Base-by-base conservation (phyloP, 202 grass and related monocot species). In the Schoenoplectus tabernaemontani region DNA sequence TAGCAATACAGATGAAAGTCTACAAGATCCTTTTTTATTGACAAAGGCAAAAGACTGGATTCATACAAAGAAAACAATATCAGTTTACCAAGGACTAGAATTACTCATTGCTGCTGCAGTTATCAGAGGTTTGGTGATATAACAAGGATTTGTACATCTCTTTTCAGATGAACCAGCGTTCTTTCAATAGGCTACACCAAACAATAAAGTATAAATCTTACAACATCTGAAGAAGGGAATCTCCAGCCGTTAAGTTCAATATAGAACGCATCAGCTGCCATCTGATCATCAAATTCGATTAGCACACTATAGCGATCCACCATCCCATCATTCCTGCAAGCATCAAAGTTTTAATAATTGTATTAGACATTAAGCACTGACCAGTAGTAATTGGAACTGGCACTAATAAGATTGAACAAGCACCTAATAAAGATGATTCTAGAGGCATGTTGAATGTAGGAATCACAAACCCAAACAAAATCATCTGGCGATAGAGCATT, bases 281-380 rank as follows among this genome's bases (percentile, higher is more conserved):
- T 87, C 57, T 98, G 95, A 83, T 98, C 95, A 62, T 89, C 86
- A 72, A 98, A 98, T 38, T 92, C 89, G 26, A 98, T 82, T 24
- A 98, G 73, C 83, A 98, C 91, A 42, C 95, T 92, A 20, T 95
- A 98, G 53, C 95, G 80, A 67, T 98, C 95, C 78, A 95, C 95
- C 56, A 91, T 86, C 23, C 86, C 88, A 63, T 98, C 91, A 33
- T 95, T 89, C 36, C 91, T 98, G 75, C 38, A 82, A 19, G 26
- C 2, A 54, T 23, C 75, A 51, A 10, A 0, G n/a, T n/a, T 0
- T 9, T 8, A 30, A 11, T 32, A 77, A 22, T 63, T 78, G 20
- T 38, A 50, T 43, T 20, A 71, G 28, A 30, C 5, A 38, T 8
- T 33, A 17, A 53, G 13, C 63, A 0, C 19, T 22, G 28, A 57